Evolutionary conservation across 2,329 filamentous ascomycete genomes (phyloP).

Genomic region (Mariannaea elegans): DNA sequence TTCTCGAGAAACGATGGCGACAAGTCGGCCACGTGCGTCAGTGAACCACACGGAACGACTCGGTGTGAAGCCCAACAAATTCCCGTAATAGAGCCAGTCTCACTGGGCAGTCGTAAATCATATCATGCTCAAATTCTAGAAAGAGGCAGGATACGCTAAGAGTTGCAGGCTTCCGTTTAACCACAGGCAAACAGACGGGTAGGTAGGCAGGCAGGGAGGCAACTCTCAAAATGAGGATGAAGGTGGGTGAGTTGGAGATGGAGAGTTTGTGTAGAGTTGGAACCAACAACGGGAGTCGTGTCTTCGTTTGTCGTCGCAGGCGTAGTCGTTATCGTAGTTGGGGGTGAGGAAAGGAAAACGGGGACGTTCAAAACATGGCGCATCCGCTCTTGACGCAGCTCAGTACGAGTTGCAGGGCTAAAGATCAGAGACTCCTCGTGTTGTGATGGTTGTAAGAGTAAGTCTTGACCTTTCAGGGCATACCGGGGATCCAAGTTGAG

Average conservation of each 20-base stretch:
- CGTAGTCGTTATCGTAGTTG: slow-evolving; percentile 24
- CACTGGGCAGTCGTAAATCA: slow-evolving; percentile 36
- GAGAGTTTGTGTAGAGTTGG: slow-evolving; percentile 17
- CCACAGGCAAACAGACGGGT: slow-evolving; percentile 20
- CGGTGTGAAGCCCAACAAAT: slow-evolving; percentile 36
- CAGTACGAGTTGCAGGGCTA: slow-evolving; percentile 24
- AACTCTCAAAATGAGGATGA: slow-evolving; percentile 9
- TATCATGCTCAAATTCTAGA: slow-evolving; percentile 41
- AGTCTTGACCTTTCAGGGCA: slow-evolving; percentile 34
- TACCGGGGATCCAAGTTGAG: slow-evolving; percentile 38
- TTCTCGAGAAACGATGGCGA: slow-evolving; percentile 22
- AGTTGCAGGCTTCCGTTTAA: slow-evolving; percentile 30
- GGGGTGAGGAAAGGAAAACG: slow-evolving; percentile 31
- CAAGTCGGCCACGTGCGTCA: slow-evolving; percentile 23
- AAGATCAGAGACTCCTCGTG: slow-evolving; percentile 33
- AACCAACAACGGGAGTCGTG: slow-evolving; percentile 11
- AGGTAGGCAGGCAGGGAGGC: slow-evolving; percentile 29
- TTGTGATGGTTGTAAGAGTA: slow-evolving; percentile 34
- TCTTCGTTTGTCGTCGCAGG: slow-evolving; percentile 29
- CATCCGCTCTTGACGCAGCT: slow-evolving; percentile 34
- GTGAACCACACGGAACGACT: slow-evolving; percentile 28
- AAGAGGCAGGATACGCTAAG: slow-evolving; percentile 20
- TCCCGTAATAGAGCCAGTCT: slow-evolving; percentile 40
- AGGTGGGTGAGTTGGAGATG: slow-evolving; percentile 11
- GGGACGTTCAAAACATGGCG: slow-evolving; percentile 41